Evolutionary conservation across 2,329 filamentous ascomycete genomes (phyloP).

Genomic region (Ascosphaera aggregata): DNA sequence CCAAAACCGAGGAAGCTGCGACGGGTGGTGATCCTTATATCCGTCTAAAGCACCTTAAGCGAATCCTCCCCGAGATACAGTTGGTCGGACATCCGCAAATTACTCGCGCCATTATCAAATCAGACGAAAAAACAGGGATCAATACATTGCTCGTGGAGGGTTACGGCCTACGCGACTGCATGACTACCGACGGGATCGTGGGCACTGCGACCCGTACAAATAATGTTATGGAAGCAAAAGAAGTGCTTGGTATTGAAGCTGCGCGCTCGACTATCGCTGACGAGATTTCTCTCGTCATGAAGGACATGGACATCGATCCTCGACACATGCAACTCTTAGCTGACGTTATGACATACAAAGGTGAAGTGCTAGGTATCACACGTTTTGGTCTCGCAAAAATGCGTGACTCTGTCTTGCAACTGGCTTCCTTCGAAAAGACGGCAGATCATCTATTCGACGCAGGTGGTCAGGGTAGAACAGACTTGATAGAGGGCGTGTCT

Average conservation of each 20-base stretch:
- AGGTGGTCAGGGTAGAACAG: constrained; percentile 73
- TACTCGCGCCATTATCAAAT: constrained; percentile 69
- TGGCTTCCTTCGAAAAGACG: constrained; percentile 95
- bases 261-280: constrained; percentile 69
- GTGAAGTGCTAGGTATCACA: constrained; percentile 88
- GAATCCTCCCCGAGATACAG: constrained; percentile 56
- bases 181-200: constrained; percentile 81
- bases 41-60: constrained; percentile 66
- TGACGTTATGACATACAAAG: constrained; percentile 98
- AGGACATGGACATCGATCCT: constrained; percentile 83
- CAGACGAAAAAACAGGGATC: constrained; percentile 42
- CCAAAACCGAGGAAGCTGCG: constrained; percentile 19
- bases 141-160: constrained; percentile 73
- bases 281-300: constrained; percentile 80
- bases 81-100: constrained; percentile 80
- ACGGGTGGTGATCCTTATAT: constrained; percentile 22
- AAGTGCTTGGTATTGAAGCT: constrained; percentile 86
- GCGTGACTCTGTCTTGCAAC: constrained; percentile 77
- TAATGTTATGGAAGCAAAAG: constrained; percentile 68
- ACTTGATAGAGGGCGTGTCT: constrained; percentile 76
- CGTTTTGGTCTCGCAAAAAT: constrained; percentile 93
- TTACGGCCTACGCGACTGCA: constrained; percentile 70
- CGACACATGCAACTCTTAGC: constrained; percentile 94
- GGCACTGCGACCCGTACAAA: constrained; percentile 56
- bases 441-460: constrained; percentile 94